Evolutionary conservation across 2,329 filamentous ascomycete genomes (phyloP), one percentile per base, ranked within the genome.

Genomic region (Aquanectria penicillioides): DNA sequence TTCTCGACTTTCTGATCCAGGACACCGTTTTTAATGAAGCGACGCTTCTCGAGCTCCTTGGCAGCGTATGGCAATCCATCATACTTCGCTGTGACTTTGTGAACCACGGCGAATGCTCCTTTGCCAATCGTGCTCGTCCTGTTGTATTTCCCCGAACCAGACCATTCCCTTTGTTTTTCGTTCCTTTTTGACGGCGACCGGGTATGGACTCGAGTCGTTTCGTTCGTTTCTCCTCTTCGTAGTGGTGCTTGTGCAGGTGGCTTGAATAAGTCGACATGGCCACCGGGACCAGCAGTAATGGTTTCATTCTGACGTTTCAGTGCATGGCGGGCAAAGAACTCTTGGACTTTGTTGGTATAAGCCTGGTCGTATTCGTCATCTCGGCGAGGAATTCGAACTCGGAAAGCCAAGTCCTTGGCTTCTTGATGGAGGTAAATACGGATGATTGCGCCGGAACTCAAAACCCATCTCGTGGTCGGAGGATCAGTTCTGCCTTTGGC

Each of bases 81-180:
- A 68, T 87, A 91, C 76, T 93, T 96, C 15, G 90, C 89, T 1
- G 94, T 94, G 22, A 97, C 85, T 73, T 93, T 92, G 77, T 97
- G 94, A 2, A 99, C 95, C 0, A 89, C 92, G 5, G 95, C 95
- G 79, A 99, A 99, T 3, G 95, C 94, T 6, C 95, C 95, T 74
- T 95, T 95, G 38, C 95, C 95, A 63, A 99, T 90, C 44, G 87
- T 83, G 22, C 89, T 87, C 9, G 92, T 86, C 20, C 93, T 88
- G 70, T 97, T 97, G 77, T 98, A 99, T 62, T 87, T 89, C 6
- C 85, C 82, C 2, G 92, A 93, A 29, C 95, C 95, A 61, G 88
- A 89, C 94, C 93, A 97, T 83, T 80, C 92, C 76, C 77, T 86
- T 74, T 77, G 73, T 37, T 62, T 55, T 6, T 75, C 72, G 53